phyloP scores from a whole-genome alignment of 306 rosid species.

The Pyrus communis region DNA sequence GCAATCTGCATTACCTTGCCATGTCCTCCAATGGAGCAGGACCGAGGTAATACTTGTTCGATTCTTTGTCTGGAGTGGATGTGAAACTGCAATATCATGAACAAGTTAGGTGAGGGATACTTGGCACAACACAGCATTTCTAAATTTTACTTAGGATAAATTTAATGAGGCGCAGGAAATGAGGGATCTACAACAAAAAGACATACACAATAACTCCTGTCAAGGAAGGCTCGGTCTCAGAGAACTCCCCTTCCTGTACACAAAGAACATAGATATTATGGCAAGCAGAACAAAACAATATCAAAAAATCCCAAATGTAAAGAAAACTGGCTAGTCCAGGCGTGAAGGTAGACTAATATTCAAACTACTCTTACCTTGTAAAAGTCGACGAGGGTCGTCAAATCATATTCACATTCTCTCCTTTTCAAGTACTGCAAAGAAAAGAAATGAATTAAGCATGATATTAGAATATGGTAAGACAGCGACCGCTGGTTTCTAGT shows the following conservation, averaged over 20 bases:
- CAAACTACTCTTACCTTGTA: conserved; percentile 28
- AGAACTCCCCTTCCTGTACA: conserved; percentile 54
- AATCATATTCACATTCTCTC: conserved; percentile 64
- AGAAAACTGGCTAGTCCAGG: background rate
- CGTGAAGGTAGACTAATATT: background rate
- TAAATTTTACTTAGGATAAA: background rate
- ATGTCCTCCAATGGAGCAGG: conserved; percentile 87
- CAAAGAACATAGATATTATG: background rate
- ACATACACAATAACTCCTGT: conserved; percentile 81
- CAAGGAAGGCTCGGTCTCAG: conserved; percentile 33
- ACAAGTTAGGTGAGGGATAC: conserved; percentile 5
- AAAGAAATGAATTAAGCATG: background rate
- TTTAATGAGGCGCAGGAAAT: background rate
- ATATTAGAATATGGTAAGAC: too few species aligned
- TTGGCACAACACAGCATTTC: background rate
- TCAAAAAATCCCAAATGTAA: background rate
- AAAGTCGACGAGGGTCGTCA: conserved; percentile 33
- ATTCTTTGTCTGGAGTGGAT: conserved; percentile 73
- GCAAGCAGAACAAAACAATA: background rate
- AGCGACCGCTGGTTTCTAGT: background rate
- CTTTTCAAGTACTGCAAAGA: conserved; percentile 73
- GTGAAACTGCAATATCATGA: conserved; percentile 57
- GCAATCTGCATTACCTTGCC: conserved; percentile 56
- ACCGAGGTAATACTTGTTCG: conserved; percentile 85
- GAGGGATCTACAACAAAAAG: background rate